Conservation (phyloP, 352 stramenopile genomes). For the Phytophthora nicotianae region DNA sequence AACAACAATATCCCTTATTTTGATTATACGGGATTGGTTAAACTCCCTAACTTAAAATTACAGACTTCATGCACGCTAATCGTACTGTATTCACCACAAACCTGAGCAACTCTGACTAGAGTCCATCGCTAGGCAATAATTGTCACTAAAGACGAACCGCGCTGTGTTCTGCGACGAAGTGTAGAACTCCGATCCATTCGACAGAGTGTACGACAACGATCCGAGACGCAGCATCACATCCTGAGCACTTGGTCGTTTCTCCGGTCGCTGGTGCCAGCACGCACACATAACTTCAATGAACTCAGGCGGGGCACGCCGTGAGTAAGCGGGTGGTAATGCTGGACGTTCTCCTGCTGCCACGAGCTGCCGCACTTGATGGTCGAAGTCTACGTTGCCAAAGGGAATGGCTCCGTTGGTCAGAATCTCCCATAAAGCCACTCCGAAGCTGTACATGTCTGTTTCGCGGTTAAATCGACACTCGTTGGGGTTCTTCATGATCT, state of each 20-base stretch:
- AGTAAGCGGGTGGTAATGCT: constrained; percentile 50
- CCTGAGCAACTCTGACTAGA: constrained; percentile 55
- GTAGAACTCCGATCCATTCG: constrained; percentile 37
- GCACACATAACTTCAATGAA: constrained; percentile 69
- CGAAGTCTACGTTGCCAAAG: constrained; percentile 69
- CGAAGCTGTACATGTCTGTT: constrained; percentile 83
- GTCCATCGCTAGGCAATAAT: constrained; percentile 75
- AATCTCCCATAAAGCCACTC: constrained; percentile 72
- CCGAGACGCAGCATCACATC: constrained; percentile 71
- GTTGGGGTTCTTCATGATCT: constrained; percentile 75
- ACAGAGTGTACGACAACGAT: constrained; percentile 63
- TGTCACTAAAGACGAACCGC: constrained; percentile 68
- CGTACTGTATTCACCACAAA: constrained; percentile 31
- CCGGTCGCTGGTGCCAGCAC: constrained; percentile 68
- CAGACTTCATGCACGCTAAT: neutral
- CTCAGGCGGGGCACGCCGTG: constrained; percentile 53
- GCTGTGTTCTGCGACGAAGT: constrained; percentile 46
- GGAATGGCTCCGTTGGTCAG: constrained; percentile 66
- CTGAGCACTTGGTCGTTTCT: constrained; percentile 55
- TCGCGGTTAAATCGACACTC: constrained; percentile 72
- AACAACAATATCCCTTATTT: neutral
- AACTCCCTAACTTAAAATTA: constrained; percentile 18
- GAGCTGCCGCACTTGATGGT: constrained; percentile 68
- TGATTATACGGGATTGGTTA: no score
- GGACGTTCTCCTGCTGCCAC: constrained; percentile 63